phyloP scores from a whole-genome alignment of 257 asterid genomes.

The Plantago elongata region DNA sequence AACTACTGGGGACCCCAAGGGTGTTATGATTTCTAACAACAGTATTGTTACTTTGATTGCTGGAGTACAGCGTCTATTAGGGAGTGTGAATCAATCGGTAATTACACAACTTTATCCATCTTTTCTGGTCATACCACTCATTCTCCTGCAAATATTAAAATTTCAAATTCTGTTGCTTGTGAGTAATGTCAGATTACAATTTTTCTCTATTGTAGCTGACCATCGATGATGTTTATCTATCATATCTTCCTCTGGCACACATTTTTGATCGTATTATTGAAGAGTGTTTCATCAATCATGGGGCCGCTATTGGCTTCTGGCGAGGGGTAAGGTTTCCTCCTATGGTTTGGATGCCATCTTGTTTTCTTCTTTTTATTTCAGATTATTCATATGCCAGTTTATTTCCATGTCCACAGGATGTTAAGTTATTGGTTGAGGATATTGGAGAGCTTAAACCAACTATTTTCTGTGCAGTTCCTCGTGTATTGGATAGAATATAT shows the following conservation, averaged over 20 bases:
- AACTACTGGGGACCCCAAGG: conserved; percentile 62
- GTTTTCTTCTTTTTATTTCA: not conserved
- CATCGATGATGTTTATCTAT: conserved; percentile 36
- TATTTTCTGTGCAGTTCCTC: conserved; percentile 64
- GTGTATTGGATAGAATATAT: conserved; percentile 56
- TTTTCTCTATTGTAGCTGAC: conserved; percentile 34
- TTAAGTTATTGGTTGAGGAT: conserved; percentile 51
- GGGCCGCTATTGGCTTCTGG: conserved; percentile 60
- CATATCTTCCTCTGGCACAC: conserved; percentile 59
- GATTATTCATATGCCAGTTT: not conserved
- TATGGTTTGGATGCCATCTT: not conserved
- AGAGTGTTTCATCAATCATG: conserved; percentile 43
- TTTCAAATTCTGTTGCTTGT: not conserved
- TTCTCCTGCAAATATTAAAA: not conserved
- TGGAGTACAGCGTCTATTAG: conserved; percentile 38
- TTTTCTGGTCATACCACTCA: not conserved
- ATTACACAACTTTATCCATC: conserved; percentile 12
- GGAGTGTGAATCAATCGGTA: conserved; percentile 43
- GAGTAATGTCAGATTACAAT: not conserved
- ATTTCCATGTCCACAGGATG: conserved; percentile 32
- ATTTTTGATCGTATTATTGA: conserved; percentile 54
- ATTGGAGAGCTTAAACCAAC: conserved; percentile 51
- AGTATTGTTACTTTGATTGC: conserved; percentile 49
- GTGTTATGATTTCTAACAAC: conserved; percentile 51
- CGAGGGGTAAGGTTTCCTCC: conserved; percentile 42